Percentiles rank a stretch among this genome's conserved stretches.
These are phyloP conservation scores for Tricladium varicosporioides DNA, from an alignment of 2,329 filamentous ascomycete species.

Conservation along the genomic window DNA sequence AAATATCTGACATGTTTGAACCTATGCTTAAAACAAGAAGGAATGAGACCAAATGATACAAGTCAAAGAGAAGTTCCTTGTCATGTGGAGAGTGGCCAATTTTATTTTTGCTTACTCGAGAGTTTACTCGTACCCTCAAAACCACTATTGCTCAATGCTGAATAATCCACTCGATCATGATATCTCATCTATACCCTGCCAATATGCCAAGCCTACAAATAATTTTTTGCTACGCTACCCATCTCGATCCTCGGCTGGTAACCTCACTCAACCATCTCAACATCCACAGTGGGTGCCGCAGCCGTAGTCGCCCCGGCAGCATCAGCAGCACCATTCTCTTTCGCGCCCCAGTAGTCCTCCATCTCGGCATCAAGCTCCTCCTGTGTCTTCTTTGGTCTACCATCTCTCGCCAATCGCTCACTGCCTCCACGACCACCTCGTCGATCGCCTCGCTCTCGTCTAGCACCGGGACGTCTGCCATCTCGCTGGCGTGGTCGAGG, in stretches of 20 bases:
- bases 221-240: neutral
- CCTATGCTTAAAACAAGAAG: no score
- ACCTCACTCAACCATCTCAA: slow-evolving; percentile 60
- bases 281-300: slow-evolving; percentile 42
- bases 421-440: slow-evolving; percentile 40
- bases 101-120: no score
- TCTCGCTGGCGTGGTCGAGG: slow-evolving; percentile 54
- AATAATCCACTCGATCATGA: no score
- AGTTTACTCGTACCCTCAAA: no score
- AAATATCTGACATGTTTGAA: no score
- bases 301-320: slow-evolving; percentile 32
- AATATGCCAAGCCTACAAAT: neutral
- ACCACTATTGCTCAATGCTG: no score
- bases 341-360: slow-evolving; percentile 82
- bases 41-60: no score
- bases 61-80: no score
- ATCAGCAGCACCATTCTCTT: slow-evolving; percentile 34
- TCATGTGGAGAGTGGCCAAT: no score
- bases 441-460: slow-evolving; percentile 37
- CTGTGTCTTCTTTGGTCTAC: slow-evolving; percentile 74
- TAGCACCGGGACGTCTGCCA: slow-evolving; percentile 50
- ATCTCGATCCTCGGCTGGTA: neutral
- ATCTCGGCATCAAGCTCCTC: slow-evolving; percentile 96
- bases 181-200: neutral
- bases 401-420: slow-evolving; percentile 45